Conservation (phyloP, 75 land plant genomes). For the Picea sitchensis region DNA sequence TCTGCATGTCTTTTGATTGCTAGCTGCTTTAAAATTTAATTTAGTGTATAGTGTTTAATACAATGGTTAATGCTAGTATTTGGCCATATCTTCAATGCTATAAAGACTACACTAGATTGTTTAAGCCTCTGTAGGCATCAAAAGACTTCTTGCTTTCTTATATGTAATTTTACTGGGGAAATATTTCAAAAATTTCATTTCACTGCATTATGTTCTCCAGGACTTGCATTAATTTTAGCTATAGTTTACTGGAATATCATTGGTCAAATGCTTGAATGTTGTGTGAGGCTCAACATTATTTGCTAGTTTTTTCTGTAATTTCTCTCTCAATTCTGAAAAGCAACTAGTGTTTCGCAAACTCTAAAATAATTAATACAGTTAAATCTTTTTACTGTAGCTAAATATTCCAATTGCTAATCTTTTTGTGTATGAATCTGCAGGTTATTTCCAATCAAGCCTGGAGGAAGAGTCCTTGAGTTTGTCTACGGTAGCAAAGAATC, state of each 20-base stretch:
- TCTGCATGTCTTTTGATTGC: too few species aligned
- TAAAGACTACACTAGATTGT: too few species aligned
- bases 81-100: too few species aligned
- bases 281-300: background rate
- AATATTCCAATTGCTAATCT: too few species aligned
- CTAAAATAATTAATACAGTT: background rate
- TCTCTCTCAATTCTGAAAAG: background rate
- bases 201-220: background rate
- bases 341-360: background rate
- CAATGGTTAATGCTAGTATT: too few species aligned
- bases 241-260: background rate
- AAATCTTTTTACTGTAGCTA: background rate
- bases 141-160: too few species aligned
- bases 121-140: too few species aligned
- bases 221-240: background rate
- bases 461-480: constrained; percentile 31
- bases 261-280: background rate
- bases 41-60: too few species aligned
- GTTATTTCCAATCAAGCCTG: constrained; percentile 42
- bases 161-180: too few species aligned
- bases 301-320: background rate
- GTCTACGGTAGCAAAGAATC: constrained; percentile 28
- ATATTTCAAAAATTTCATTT: too few species aligned
- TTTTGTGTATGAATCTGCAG: constrained; percentile 16
- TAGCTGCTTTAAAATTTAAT: too few species aligned